These are phyloP conservation scores for Ulota crispa DNA, from an alignment of 225 moss, liverwort and hornwort genomes.

Conservation along the genomic window DNA sequence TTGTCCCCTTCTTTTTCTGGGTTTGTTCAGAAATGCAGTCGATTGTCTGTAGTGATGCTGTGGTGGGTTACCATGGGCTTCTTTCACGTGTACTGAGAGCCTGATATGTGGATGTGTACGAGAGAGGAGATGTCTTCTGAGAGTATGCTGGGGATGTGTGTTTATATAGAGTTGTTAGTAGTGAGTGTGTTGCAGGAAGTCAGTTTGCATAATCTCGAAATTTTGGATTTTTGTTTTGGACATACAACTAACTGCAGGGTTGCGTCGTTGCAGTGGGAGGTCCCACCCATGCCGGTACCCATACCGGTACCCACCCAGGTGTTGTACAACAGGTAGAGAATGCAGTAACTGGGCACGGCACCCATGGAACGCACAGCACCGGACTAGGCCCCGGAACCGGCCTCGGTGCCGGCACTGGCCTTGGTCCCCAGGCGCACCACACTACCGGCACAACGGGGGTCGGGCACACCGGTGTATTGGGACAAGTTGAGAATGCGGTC, in stretches of 20 bases:
- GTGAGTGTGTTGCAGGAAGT: background rate
- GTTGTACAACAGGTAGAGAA: conserved; percentile 34
- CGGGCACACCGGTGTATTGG: background rate
- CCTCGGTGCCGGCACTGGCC: background rate
- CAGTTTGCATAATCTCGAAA: background rate
- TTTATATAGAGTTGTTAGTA: background rate
- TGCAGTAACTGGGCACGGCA: conserved; percentile 33
- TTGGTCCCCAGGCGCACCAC: background rate
- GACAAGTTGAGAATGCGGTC: conserved; percentile 27
- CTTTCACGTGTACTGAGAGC: background rate
- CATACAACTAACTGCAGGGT: background rate
- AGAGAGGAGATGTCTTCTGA: background rate
- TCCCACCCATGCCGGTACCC: background rate
- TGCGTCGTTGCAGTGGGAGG: conserved; percentile 12
- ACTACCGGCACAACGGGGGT: conserved; percentile 4
- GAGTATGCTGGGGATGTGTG: background rate
- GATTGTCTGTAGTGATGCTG: background rate
- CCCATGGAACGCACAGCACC: conserved; percentile 10
- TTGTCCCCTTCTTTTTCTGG: too few species aligned
- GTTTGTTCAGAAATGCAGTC: background rate
- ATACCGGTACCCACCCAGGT: background rate
- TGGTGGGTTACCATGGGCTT: background rate
- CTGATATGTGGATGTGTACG: background rate
- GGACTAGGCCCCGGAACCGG: conserved; percentile 4
- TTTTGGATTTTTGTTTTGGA: background rate